Conservation (phyloP, 257 asterid species). For the Jacaranda mimosifolia region DNA sequence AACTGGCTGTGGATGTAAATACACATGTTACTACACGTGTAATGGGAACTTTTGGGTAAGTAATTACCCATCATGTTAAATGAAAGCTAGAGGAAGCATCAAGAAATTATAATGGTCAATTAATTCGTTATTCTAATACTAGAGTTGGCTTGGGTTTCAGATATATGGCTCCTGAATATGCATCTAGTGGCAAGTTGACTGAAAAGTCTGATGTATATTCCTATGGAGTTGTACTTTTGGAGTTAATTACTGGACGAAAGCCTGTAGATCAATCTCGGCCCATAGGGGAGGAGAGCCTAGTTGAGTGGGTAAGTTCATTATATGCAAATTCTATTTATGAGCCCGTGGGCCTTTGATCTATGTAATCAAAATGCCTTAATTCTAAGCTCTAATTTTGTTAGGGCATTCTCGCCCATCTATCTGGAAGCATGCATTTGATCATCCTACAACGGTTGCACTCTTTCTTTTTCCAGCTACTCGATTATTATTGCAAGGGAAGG, state of each 20-base stretch:
- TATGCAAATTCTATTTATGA: not conserved
- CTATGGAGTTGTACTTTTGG: slow-evolving; percentile 63
- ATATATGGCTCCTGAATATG: slow-evolving; percentile 93
- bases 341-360: not conserved
- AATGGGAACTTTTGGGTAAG: slow-evolving; percentile 85
- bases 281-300: slow-evolving; percentile 49
- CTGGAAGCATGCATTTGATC: slow-evolving; percentile 16
- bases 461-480: slow-evolving; percentile 10
- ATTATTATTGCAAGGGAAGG: slow-evolving; percentile 12
- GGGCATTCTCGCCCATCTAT: slow-evolving; percentile 4
- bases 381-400: too few species aligned
- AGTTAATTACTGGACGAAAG: slow-evolving; percentile 62
- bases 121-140: not conserved
- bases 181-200: slow-evolving; percentile 84
- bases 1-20: slow-evolving; percentile 65
- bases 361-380: not conserved
- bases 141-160: slow-evolving; percentile 49
- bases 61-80: not conserved
- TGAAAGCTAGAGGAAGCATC: slow-evolving; percentile 26
- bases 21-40: slow-evolving; percentile 83
- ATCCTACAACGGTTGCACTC: not conserved
- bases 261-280: slow-evolving; percentile 54
- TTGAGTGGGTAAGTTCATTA: slow-evolving; percentile 72
- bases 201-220: slow-evolving; percentile 80
- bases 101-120: slow-evolving; percentile 1